phyloP scores from a whole-genome alignment of 495 filamentous ascomycete species.

The Baudoinia panamericana region DNA sequence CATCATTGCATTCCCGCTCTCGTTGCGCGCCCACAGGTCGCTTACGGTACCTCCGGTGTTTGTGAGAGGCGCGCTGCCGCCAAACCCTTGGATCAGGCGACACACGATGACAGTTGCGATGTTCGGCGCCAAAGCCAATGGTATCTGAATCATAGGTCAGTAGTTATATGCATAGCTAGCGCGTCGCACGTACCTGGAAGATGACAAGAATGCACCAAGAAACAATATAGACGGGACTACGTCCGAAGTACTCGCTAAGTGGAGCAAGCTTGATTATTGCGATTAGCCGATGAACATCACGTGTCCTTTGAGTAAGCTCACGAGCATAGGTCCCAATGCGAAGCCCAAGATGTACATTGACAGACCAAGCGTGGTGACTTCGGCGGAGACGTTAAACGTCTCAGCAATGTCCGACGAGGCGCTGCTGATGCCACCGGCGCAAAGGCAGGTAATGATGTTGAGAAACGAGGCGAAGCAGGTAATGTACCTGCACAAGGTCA shows the following conservation, averaged over 20 bases:
- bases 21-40: conserved; percentile 2
- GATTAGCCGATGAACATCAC: no score
- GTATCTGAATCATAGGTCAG: conserved; percentile 31
- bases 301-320: no score
- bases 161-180: neutral
- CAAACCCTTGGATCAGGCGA: conserved; percentile 48
- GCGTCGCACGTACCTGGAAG: conserved; percentile 31
- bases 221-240: conserved; percentile 40
- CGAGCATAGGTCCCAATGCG: conserved; percentile 22
- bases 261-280: no score
- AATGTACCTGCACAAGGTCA: no score
- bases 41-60: conserved; percentile 45
- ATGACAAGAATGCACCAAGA: conserved; percentile 40
- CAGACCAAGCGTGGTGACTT: conserved; percentile 34
- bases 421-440: conserved; percentile 29
- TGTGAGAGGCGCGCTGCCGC: conserved; percentile 50
- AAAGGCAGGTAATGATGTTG: neutral
- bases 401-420: conserved; percentile 29
- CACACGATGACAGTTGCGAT: conserved; percentile 44
- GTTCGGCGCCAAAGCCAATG: conserved; percentile 48
- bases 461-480: conserved; percentile 32
- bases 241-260: conserved; percentile 25
- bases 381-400: conserved; percentile 32
- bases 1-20: conserved; percentile 23
- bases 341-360: conserved; percentile 24